Conservation (phyloP, 169 alveolate species). For the Cryptosporidium tyzzeri region DNA sequence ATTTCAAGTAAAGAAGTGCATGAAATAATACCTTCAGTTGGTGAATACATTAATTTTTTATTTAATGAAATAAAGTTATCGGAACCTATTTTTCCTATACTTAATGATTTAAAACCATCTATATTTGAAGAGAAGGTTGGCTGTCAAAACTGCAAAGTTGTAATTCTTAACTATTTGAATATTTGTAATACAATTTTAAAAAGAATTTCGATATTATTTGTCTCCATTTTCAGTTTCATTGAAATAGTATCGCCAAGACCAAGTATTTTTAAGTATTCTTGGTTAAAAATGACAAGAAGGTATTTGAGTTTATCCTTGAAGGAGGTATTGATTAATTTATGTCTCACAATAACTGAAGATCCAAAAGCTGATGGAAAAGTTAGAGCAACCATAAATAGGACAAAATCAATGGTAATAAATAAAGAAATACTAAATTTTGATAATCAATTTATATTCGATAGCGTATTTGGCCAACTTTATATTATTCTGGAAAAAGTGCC, state of each 20-base stretch:
- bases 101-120: background rate
- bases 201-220: constrained; percentile 2
- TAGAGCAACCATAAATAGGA: constrained; percentile 77
- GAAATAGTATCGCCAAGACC: constrained; percentile 42
- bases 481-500: constrained; percentile 78
- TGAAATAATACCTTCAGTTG: background rate
- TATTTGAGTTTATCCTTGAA: constrained; percentile 67
- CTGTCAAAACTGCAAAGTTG: constrained; percentile 8
- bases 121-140: constrained; percentile 23
- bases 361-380: constrained; percentile 78
- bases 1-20: background rate
- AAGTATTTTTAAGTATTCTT: constrained; percentile 8
- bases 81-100: background rate
- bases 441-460: constrained; percentile 84
- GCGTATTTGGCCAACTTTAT: constrained; percentile 87
- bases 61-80: background rate
- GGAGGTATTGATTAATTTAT: constrained; percentile 74
- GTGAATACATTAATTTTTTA: constrained; percentile 13
- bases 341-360: constrained; percentile 78
- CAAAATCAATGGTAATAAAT: constrained; percentile 57
- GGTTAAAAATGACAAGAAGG: constrained; percentile 4
- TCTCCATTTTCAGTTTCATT: constrained; percentile 17
- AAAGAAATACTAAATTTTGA: constrained; percentile 79
- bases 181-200: constrained; percentile 9
- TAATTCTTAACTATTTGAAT: background rate